These are phyloP conservation scores for Aspergillus nanangensis DNA, from an alignment of 495 filamentous ascomycete genomes.

Conservation along the genomic window DNA sequence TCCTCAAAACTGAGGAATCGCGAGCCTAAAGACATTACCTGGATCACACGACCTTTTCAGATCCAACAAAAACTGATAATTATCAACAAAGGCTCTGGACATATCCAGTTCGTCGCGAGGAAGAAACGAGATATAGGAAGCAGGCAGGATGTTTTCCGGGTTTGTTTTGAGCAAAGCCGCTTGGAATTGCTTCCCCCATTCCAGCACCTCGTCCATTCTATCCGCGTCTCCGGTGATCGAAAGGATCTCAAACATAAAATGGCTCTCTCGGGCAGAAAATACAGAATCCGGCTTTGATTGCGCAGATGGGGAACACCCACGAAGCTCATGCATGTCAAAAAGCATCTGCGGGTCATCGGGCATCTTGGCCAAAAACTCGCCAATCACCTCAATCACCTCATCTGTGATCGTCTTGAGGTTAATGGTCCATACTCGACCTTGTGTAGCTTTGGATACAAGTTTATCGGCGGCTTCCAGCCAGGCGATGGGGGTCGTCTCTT, in stretches of 20 bases:
- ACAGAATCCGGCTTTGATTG: conserved; percentile 12
- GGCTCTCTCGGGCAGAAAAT: conserved; percentile 27
- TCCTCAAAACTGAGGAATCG: not conserved
- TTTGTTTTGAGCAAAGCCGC: conserved; percentile 13
- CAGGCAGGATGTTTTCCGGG: conserved; percentile 20
- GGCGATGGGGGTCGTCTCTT: conserved; percentile 17
- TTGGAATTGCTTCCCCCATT: conserved; percentile 20
- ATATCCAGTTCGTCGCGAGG: not conserved
- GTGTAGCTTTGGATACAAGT: conserved; percentile 12
- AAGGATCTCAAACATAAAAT: conserved; percentile 36
- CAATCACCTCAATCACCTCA: conserved; percentile 19
- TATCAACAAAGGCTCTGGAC: not conserved
- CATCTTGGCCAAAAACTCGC: conserved; percentile 15
- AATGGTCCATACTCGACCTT: conserved; percentile 20
- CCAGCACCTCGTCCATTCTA: conserved; percentile 2
- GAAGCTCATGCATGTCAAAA: conserved; percentile 29
- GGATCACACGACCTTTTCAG: not conserved
- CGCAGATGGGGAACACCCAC: conserved; percentile 12
- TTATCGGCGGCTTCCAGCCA: conserved; percentile 11
- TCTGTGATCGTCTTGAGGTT: conserved; percentile 18
- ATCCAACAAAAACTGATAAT: not conserved
- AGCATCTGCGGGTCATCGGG: conserved; percentile 18
- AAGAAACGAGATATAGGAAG: conserved; percentile 23
- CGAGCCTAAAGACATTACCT: not conserved
- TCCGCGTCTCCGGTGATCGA: conserved; percentile 1